These are phyloP conservation scores for Claviceps sp. DNA, from an alignment of 2,329 filamentous ascomycete species.

Conservation along the genomic window DNA sequence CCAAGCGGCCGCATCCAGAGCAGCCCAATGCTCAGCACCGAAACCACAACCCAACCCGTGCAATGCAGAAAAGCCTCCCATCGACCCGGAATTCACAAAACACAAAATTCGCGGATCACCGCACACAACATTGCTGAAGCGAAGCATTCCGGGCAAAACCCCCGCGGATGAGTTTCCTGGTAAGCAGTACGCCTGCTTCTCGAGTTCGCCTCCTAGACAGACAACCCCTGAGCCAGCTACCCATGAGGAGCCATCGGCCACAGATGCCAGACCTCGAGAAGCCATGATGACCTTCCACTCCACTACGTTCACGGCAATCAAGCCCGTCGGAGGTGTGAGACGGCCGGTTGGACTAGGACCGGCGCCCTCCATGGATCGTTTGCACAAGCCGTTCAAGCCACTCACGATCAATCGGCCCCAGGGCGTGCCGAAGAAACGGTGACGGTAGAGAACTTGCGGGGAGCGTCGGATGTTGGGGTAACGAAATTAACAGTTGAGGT, in stretches of 20 bases:
- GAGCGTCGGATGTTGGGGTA: too few relatives aligned
- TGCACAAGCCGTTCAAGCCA: slow-evolving; percentile 43
- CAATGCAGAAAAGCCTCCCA: slow-evolving; percentile 10
- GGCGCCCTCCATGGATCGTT: slow-evolving; percentile 34
- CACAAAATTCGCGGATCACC: slow-evolving; percentile 30
- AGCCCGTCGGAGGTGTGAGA: slow-evolving; percentile 25
- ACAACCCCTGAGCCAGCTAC: slow-evolving; percentile 8
- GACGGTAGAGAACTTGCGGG: background rate
- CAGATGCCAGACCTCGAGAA: slow-evolving; percentile 15
- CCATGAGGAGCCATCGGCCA: slow-evolving; percentile 11
- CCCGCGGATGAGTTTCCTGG: slow-evolving; percentile 16
- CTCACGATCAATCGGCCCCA: slow-evolving; percentile 35
- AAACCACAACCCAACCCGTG: background rate
- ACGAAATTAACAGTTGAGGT: too few relatives aligned
- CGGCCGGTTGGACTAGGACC: slow-evolving; percentile 31
- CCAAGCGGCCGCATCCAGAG: slow-evolving; percentile 13
- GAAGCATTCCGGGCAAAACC: slow-evolving; percentile 16
- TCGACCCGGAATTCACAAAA: slow-evolving; percentile 17
- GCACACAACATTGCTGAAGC: slow-evolving; percentile 13
- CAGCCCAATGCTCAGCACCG: slow-evolving; percentile 7
- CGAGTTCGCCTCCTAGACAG: slow-evolving; percentile 38
- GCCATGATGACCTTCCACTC: slow-evolving; percentile 34
- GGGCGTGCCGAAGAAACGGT: slow-evolving; percentile 6
- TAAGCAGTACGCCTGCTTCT: slow-evolving; percentile 43
- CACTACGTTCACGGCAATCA: slow-evolving; percentile 33